Conservation (phyloP, 371 early-diverging fungal species). For the Mucor sp. region DNA sequence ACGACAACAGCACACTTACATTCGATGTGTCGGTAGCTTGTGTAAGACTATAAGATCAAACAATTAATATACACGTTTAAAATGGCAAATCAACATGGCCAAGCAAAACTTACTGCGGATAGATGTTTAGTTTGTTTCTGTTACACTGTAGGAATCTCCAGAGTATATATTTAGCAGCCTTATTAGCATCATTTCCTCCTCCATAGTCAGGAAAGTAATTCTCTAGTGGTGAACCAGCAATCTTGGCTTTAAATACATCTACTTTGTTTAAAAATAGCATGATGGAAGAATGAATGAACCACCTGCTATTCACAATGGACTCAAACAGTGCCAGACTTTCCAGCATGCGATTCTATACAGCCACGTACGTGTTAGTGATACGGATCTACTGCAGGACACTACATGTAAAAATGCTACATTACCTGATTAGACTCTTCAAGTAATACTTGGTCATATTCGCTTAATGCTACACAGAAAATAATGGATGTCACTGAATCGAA, state of each 20-base stretch:
- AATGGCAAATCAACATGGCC: conserved; percentile 32
- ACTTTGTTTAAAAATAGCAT: conserved; percentile 87
- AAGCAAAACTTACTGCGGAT: conserved; percentile 73
- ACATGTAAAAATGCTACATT: conserved; percentile 5
- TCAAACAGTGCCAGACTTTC: conserved; percentile 83
- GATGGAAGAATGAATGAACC: conserved; percentile 78
- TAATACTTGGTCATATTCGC: conserved; percentile 76
- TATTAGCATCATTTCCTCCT: conserved; percentile 56
- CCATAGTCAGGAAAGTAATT: conserved; percentile 67
- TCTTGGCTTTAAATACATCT: conserved; percentile 77
- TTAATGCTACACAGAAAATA: conserved; percentile 71
- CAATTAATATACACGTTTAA: conserved; percentile 37
- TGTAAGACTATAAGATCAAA: conserved; percentile 73
- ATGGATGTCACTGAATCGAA: conserved; percentile 79
- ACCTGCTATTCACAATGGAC: conserved; percentile 72
- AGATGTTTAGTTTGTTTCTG: conserved; percentile 74
- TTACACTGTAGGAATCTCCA: conserved; percentile 81
- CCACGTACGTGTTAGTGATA: not conserved
- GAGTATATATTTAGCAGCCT: conserved; percentile 81
- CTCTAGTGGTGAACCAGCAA: conserved; percentile 63
- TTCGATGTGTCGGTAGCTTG: conserved; percentile 84
- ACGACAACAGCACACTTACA: conserved; percentile 44
- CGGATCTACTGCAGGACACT: not conserved
- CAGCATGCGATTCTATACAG: conserved; percentile 70
- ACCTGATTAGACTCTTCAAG: conserved; percentile 71